phyloP scores from a whole-genome alignment of 352 stramenopile species.

The Phytophthora capsici region DNA sequence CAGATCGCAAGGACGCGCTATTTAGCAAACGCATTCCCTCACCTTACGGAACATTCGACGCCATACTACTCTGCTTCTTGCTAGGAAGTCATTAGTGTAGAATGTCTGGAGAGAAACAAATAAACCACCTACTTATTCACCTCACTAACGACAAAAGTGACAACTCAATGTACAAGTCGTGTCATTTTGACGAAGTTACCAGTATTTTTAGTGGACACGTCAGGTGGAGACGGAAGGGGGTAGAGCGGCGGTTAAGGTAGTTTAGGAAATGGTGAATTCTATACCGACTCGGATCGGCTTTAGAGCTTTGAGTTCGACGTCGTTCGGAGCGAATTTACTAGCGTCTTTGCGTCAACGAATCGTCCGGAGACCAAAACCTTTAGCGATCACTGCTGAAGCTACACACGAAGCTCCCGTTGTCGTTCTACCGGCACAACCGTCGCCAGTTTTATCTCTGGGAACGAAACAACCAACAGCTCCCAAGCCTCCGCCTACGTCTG shows the following conservation, averaged over 20 bases:
- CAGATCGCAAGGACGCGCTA: slow-evolving; percentile 16
- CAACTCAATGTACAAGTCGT: background rate
- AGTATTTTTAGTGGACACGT: too few species aligned
- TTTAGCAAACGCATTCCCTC: slow-evolving; percentile 14
- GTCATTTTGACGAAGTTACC: background rate
- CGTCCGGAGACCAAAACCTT: slow-evolving; percentile 12
- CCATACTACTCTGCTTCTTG: slow-evolving; percentile 20
- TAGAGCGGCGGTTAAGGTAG: background rate
- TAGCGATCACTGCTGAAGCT: slow-evolving; percentile 13
- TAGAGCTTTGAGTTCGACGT: slow-evolving; percentile 11
- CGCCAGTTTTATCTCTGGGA: background rate
- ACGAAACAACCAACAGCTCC: slow-evolving; percentile 13
- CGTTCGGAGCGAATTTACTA: slow-evolving; percentile 25
- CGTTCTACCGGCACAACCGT: background rate
- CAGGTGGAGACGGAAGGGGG: too few species aligned
- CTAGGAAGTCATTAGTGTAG: slow-evolving; percentile 5
- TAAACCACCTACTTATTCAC: slow-evolving; percentile 7
- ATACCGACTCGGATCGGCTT: slow-evolving; percentile 14
- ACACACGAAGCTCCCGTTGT: background rate
- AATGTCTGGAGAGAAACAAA: background rate
- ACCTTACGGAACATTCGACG: background rate
- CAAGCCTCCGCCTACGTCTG: slow-evolving; percentile 22
- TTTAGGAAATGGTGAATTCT: slow-evolving; percentile 25
- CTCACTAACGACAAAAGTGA: background rate
- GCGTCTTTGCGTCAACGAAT: slow-evolving; percentile 26